Evolutionary conservation across 2,329 filamentous ascomycete genomes (phyloP).

Genomic region (Penicillium sp.): DNA sequence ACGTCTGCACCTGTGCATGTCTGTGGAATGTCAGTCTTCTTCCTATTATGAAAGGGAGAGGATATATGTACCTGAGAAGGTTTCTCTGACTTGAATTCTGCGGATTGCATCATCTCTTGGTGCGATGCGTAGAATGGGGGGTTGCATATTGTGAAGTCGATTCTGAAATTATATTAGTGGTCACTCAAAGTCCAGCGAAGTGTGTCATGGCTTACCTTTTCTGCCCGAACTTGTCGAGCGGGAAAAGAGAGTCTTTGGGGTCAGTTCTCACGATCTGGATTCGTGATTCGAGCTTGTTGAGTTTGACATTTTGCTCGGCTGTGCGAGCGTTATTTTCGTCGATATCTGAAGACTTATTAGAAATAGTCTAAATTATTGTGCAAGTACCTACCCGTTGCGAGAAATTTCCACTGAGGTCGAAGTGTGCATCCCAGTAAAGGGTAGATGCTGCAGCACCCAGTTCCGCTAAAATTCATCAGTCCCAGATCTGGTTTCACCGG

Average conservation of each 20-base stretch:
- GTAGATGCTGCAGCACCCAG: slow-evolving; percentile 89
- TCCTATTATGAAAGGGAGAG: neutral
- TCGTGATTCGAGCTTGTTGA: slow-evolving; percentile 63
- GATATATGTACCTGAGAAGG: slow-evolving; percentile 63
- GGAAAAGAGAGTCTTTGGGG: slow-evolving; percentile 58
- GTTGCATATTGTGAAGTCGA: slow-evolving; percentile 91
- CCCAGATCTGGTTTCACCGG: too few species aligned
- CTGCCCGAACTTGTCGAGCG: slow-evolving; percentile 49
- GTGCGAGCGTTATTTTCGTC: slow-evolving; percentile 67
- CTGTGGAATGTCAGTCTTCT: slow-evolving; percentile 20
- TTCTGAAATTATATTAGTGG: slow-evolving; percentile 29
- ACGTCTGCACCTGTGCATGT: slow-evolving; percentile 69
- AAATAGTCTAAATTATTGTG: neutral
- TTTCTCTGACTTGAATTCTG: slow-evolving; percentile 62
- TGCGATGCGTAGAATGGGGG: slow-evolving; percentile 87
- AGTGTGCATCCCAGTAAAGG: slow-evolving; percentile 73
- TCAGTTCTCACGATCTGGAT: slow-evolving; percentile 63
- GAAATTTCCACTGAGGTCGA: slow-evolving; percentile 68
- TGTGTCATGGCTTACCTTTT: slow-evolving; percentile 17
- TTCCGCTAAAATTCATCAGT: slow-evolving; percentile 56
- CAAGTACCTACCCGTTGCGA: slow-evolving; percentile 57
- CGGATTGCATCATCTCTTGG: slow-evolving; percentile 65
- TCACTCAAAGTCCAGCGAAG: too few species aligned
- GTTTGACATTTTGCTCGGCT: slow-evolving; percentile 64
- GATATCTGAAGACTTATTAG: slow-evolving; percentile 57